A percentile compares a stretch with the other conserved stretches of the same genome.
Conservation (phyloP, 2,329 filamentous ascomycete species). For the Ascomycota sp. region DNA sequence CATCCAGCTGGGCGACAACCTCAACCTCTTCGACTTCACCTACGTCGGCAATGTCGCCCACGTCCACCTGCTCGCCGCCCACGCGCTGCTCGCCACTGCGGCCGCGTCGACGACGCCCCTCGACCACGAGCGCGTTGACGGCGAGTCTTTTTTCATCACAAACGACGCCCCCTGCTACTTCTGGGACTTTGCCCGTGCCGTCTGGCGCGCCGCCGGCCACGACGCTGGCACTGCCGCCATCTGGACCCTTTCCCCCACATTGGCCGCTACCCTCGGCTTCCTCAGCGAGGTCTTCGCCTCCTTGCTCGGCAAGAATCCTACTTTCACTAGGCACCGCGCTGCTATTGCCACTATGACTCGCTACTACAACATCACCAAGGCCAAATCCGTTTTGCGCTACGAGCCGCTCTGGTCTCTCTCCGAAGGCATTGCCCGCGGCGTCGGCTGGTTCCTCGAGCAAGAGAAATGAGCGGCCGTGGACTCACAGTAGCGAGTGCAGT, state of each 20-base stretch:
- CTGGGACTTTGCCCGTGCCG: conserved; percentile 65
- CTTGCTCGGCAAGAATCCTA: conserved; percentile 30
- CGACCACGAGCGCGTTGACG: conserved; percentile 56
- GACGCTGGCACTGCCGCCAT: conserved; percentile 29
- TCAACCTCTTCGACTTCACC: conserved; percentile 43
- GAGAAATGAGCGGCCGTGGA: conserved; percentile 14
- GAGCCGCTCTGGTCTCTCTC: conserved; percentile 43
- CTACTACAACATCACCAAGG: conserved; percentile 62
- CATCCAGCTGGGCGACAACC: conserved; percentile 58
- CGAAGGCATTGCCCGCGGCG: conserved; percentile 37
- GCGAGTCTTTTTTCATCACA: conserved; percentile 76
- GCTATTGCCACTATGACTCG: conserved; percentile 53
- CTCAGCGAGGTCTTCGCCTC: conserved; percentile 30
- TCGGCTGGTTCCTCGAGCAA: conserved; percentile 33
- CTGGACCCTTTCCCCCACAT: conserved; percentile 30
- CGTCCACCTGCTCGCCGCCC: conserved; percentile 64
- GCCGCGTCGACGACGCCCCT: conserved; percentile 40
- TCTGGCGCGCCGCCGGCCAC: conserved; percentile 47
- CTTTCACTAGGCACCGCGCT: conserved; percentile 38
- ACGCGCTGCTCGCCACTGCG: conserved; percentile 43
- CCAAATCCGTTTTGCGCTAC: conserved; percentile 50
- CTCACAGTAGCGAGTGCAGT: background rate
- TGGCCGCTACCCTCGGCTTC: conserved; percentile 31
- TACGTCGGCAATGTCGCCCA: conserved; percentile 47
- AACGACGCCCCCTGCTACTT: conserved; percentile 81